These are phyloP conservation scores for Lichenothelia convexa DNA, from an alignment of 495 filamentous ascomycete species.

Conservation along the genomic window DNA sequence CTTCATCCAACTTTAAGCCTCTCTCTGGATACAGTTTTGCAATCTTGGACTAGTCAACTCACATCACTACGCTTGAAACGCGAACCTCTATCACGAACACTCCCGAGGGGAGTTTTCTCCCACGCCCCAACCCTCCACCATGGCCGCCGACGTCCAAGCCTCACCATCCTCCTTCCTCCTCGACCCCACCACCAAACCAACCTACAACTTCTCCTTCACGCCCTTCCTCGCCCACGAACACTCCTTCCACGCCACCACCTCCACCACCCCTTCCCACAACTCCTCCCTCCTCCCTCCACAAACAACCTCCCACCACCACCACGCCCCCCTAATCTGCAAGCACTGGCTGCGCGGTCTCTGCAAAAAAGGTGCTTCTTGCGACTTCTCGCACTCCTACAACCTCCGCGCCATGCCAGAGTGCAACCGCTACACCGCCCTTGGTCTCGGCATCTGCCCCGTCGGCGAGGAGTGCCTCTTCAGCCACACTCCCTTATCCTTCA, in stretches of 20 bases:
- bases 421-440: conserved; percentile 56
- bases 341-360: conserved; percentile 95
- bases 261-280: background rate
- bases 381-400: conserved; percentile 97
- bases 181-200: too few relatives aligned
- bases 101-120: too few relatives aligned
- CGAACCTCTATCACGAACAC: too few relatives aligned
- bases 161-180: too few relatives aligned
- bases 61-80: too few relatives aligned
- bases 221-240: background rate
- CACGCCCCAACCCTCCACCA: too few relatives aligned
- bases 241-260: background rate
- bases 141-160: too few relatives aligned
- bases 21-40: too few relatives aligned
- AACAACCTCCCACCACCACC: background rate
- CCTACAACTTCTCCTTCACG: too few relatives aligned
- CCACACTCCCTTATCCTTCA: conserved; percentile 69
- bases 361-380: conserved; percentile 90
- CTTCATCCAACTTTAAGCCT: too few relatives aligned
- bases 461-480: conserved; percentile 94
- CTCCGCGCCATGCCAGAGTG: conserved; percentile 95
- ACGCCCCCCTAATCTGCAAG: conserved; percentile 67
- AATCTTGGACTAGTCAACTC: too few relatives aligned
- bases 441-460: conserved; percentile 83
- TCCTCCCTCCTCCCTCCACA: background rate